These are phyloP conservation scores for Dendrostoma leiphaemia DNA, from an alignment of 2,329 filamentous ascomycete genomes.

Conservation along the genomic window DNA sequence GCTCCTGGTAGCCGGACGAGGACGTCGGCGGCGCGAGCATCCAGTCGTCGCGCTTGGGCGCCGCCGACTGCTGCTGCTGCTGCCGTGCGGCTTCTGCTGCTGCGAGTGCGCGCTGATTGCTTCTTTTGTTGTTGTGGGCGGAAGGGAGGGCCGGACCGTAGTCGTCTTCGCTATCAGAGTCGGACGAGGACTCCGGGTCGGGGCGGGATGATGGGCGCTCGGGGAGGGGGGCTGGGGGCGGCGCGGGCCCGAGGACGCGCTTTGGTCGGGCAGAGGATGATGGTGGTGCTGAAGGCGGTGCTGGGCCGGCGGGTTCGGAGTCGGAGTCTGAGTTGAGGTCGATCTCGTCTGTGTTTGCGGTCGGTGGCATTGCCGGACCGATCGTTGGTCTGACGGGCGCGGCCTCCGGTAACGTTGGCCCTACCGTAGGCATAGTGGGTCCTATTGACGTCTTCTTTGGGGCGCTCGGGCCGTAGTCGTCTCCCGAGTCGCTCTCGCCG, in stretches of 20 bases:
- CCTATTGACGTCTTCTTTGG: conserved; percentile 18
- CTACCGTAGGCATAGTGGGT: neutral
- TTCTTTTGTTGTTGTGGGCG: conserved; percentile 29
- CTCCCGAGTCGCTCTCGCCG: conserved; percentile 35
- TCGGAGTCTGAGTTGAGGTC: conserved; percentile 33
- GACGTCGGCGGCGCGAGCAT: conserved; percentile 70
- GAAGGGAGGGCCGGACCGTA: conserved; percentile 61
- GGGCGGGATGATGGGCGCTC: conserved; percentile 31
- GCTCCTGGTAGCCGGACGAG: conserved; percentile 55
- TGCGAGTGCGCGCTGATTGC: no score
- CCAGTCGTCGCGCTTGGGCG: conserved; percentile 76
- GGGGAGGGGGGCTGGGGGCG: conserved; percentile 40
- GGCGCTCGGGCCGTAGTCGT: conserved; percentile 40
- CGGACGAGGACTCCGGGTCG: conserved; percentile 31
- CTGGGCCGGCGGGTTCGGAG: conserved; percentile 29
- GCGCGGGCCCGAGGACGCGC: conserved; percentile 40
- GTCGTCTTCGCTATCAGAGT: conserved; percentile 48
- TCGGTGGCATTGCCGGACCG: conserved; percentile 24
- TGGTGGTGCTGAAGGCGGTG: conserved; percentile 18
- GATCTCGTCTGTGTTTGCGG: conserved; percentile 36
- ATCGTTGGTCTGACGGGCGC: conserved; percentile 21
- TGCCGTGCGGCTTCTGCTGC: no score
- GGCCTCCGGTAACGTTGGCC: neutral
- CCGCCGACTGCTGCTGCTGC: conserved; percentile 32
- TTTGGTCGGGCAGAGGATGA: conserved; percentile 11